Percentiles rank a stretch among this genome's conserved stretches.
Conservation (phyloP, 2,329 filamentous ascomycete species). For the Mycogone perniciosa region DNA sequence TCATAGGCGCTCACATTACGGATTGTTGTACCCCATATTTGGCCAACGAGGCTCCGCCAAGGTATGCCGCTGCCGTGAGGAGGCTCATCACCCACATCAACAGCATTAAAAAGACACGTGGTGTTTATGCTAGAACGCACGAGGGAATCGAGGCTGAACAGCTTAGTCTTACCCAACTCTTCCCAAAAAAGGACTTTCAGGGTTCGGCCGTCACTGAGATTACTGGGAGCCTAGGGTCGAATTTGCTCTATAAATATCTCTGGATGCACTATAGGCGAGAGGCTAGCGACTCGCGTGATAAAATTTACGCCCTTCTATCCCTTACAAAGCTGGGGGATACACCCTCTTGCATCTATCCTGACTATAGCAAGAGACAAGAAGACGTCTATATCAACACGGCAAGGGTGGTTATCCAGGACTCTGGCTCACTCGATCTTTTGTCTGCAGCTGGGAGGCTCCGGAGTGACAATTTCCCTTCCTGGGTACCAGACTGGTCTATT, state of each 20-base stretch:
- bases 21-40: neutral
- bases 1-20: neutral
- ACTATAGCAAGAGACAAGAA: neutral
- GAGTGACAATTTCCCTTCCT: neutral
- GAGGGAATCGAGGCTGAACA: neutral
- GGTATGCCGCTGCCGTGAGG: neutral
- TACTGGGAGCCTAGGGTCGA: neutral
- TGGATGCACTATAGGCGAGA: neutral
- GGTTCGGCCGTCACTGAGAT: neutral
- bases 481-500: neutral
- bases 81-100: neutral
- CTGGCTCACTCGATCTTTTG: neutral
- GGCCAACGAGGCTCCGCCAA: neutral
- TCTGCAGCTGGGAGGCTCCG: neutral
- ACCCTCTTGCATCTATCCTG: neutral
- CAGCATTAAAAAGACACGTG: neutral
- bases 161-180: neutral
- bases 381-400: neutral
- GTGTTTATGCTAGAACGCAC: neutral
- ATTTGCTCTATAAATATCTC: conserved; percentile 1
- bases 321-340: neutral
- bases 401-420: neutral
- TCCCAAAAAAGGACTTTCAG: neutral
- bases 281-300: conserved; percentile 1
- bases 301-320: conserved; percentile 1